Percentiles rank a stretch among this genome's conserved stretches.
These are phyloP conservation scores for Filobasidium wieringae DNA, from an alignment of 768 basidiomycete genomes.

Conservation along the genomic window DNA sequence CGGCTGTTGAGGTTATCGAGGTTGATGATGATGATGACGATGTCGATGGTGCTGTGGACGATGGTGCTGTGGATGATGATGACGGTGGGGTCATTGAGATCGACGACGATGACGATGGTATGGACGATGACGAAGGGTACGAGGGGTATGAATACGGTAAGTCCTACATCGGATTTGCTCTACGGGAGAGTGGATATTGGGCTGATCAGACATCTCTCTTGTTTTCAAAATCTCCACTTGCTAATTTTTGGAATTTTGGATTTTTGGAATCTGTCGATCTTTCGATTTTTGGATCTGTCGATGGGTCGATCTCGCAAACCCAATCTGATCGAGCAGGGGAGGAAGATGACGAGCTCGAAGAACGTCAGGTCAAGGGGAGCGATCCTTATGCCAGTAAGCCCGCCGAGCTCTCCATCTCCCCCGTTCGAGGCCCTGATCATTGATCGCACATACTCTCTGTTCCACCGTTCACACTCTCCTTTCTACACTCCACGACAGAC, in stretches of 20 bases:
- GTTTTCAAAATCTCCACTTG: not conserved
- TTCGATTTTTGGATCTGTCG: conserved; percentile 30
- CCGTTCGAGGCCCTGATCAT: no score
- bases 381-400: conserved; percentile 83
- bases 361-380: conserved; percentile 43
- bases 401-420: no score
- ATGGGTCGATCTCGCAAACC: no score
- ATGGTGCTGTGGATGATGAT: conserved; percentile 42
- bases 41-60: conserved; percentile 42
- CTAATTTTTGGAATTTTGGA: not conserved
- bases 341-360: not conserved
- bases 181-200: not conserved
- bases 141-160: no score
- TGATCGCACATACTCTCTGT: not conserved
- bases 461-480: not conserved
- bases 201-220: conserved; percentile 1
- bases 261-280: not conserved
- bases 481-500: conserved; percentile 42
- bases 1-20: conserved; percentile 21
- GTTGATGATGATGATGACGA: conserved; percentile 34
- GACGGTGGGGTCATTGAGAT: conserved; percentile 43
- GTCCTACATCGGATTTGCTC: not conserved
- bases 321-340: no score
- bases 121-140: not conserved
- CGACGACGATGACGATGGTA: conserved; percentile 45